Conservation (phyloP, 106 monocot genomes). For the Iris macrosiphon region DNA sequence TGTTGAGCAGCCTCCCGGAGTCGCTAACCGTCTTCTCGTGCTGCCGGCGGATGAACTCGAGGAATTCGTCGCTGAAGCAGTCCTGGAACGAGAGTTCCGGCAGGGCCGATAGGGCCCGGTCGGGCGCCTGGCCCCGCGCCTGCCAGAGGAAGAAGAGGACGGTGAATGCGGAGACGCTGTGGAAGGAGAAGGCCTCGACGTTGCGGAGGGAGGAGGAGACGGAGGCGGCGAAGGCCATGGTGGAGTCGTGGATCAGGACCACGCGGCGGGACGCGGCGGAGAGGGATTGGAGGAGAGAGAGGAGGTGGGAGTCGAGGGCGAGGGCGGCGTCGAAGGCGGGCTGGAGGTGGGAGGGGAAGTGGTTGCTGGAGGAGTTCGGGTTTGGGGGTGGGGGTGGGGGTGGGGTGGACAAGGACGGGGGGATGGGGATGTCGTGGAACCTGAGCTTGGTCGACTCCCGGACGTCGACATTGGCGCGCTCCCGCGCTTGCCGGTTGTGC, state of each 20-base stretch:
- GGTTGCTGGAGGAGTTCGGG: slow-evolving; percentile 36
- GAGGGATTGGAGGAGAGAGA: slow-evolving; percentile 26
- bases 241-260: slow-evolving; percentile 55
- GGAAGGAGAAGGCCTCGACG: slow-evolving; percentile 36
- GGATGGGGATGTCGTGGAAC: slow-evolving; percentile 40
- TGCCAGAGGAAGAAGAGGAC: slow-evolving; percentile 30
- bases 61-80: slow-evolving; percentile 51
- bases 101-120: neutral
- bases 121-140: neutral
- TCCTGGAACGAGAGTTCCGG: slow-evolving; percentile 4
- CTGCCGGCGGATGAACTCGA: slow-evolving; percentile 30
- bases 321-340: slow-evolving; percentile 17
- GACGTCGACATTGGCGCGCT: slow-evolving; percentile 25
- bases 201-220: slow-evolving; percentile 17
- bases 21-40: slow-evolving; percentile 7
- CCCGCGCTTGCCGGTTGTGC: slow-evolving; percentile 54
- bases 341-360: slow-evolving; percentile 25
- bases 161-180: slow-evolving; percentile 58
- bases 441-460: slow-evolving; percentile 12
- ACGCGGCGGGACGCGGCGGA: slow-evolving; percentile 29
- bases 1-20: slow-evolving; percentile 44
- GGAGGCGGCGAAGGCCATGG: slow-evolving; percentile 54
- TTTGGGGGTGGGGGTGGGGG: neutral
- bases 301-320: slow-evolving; percentile 29
- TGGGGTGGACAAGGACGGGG: slow-evolving; percentile 17